Percentiles rank a stretch among this genome's conserved stretches.
Conservation (phyloP, 208 protist genomes). For the Acanthamoeba castellanii region DNA sequence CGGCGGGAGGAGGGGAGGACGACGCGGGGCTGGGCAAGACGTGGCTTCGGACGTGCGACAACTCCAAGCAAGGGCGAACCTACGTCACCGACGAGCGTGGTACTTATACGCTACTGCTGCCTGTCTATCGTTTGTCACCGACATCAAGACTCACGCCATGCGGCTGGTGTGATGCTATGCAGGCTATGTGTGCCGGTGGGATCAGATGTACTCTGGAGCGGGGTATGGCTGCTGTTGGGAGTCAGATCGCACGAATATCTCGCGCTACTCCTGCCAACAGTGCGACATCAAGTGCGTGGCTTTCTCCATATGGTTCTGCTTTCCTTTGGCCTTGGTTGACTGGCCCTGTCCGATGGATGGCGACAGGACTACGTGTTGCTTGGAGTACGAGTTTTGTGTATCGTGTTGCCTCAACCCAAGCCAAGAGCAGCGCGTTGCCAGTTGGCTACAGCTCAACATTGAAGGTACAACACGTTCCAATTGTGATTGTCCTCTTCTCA, state of each 20-base stretch:
- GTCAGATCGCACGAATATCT: conserved; percentile 52
- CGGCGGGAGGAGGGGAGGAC: not conserved
- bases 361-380: conserved; percentile 6
- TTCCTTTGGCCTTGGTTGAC: not conserved
- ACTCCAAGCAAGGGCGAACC: conserved; percentile 31
- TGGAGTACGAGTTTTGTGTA: conserved; percentile 64
- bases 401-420: conserved; percentile 46
- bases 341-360: not conserved
- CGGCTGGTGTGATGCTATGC: not conserved
- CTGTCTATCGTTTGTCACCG: too few species aligned
- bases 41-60: conserved; percentile 1
- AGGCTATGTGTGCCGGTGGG: conserved; percentile 34
- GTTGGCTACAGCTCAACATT: not conserved
- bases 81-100: conserved; percentile 42
- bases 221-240: conserved; percentile 41
- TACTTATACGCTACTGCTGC: not conserved
- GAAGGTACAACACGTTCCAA: not conserved
- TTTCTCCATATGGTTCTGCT: not conserved
- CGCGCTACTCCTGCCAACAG: conserved; percentile 50
- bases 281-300: not conserved
- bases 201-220: conserved; percentile 34
- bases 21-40: not conserved
- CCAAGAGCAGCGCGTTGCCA: not conserved
- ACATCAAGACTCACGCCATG: too few species aligned
- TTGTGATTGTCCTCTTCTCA: too few species aligned